Conservation (phyloP, 306 rosid genomes). For the Vicia villosa region DNA sequence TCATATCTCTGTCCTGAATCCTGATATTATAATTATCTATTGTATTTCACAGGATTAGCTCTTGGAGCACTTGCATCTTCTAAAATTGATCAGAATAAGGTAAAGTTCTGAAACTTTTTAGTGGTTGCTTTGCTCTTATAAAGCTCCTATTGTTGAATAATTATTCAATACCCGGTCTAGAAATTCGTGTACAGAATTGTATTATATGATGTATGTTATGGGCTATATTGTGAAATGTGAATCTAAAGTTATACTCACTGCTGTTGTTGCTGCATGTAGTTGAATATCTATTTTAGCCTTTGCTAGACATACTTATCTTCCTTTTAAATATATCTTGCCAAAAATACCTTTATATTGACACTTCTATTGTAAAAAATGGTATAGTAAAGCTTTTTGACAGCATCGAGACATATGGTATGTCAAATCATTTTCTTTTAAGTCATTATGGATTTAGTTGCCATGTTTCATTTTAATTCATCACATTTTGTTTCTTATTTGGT, state of each 20-base stretch:
- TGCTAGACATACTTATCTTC: neutral
- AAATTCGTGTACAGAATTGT: neutral
- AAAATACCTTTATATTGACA: slow-evolving; percentile 1
- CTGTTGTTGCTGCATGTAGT: slow-evolving; percentile 13
- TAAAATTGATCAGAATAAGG: slow-evolving; percentile 74
- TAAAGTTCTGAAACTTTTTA: slow-evolving; percentile 42
- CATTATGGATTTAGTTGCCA: slow-evolving; percentile 18
- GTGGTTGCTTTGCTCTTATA: slow-evolving; percentile 15
- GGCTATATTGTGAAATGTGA: neutral
- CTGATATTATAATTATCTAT: too few relatives aligned
- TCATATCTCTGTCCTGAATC: slow-evolving; percentile 29
- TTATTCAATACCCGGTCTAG: neutral
- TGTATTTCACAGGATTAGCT: too few relatives aligned
- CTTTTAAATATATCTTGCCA: slow-evolving; percentile 19
- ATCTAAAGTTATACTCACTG: neutral
- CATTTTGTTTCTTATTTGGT: slow-evolving; percentile 9
- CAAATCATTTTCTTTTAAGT: slow-evolving; percentile 27
- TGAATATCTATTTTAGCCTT: slow-evolving; percentile 11
- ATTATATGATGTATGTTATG: slow-evolving; percentile 4
- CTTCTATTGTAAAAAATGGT: slow-evolving; percentile 28
- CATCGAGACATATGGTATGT: slow-evolving; percentile 90
- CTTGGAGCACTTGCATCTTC: slow-evolving; percentile 85
- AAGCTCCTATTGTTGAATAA: neutral
- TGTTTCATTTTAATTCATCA: slow-evolving; percentile 5
- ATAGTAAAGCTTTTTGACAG: slow-evolving; percentile 93